phyloP scores from a whole-genome alignment of 805 yeast genomes.

The Candida quercuum region DNA sequence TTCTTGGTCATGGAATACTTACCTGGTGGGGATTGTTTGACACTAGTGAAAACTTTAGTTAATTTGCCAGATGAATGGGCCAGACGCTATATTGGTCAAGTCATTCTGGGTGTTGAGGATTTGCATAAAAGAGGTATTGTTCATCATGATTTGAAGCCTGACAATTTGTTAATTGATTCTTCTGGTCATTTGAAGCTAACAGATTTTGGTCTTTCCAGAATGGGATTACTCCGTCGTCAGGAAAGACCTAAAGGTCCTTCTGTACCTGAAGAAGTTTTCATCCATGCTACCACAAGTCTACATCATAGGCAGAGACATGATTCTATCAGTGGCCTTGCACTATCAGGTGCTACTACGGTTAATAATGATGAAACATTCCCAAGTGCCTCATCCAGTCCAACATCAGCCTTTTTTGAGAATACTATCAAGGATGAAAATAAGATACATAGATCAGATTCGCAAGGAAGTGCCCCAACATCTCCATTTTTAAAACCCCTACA shows the following conservation, averaged over 20 bases:
- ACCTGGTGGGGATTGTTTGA: conserved; percentile 94
- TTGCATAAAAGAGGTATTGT: conserved; percentile 85
- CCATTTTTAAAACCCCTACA: conserved; percentile 45
- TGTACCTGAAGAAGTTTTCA: conserved; percentile 19
- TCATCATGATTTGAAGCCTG: conserved; percentile 95
- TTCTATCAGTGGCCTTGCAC: conserved; percentile 17
- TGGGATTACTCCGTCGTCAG: conserved; percentile 85
- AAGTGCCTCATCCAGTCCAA: conserved; percentile 24
- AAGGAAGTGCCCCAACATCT: conserved; percentile 28
- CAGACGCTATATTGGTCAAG: conserved; percentile 80
- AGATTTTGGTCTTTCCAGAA: conserved; percentile 89
- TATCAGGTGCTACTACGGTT: conserved; percentile 7
- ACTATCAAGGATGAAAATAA: conserved; percentile 15
- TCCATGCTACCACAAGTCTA: conserved; percentile 11
- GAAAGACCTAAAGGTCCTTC: conserved; percentile 24
- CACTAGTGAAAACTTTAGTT: conserved; percentile 77
- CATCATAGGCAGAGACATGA: conserved; percentile 12
- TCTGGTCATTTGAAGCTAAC: conserved; percentile 89
- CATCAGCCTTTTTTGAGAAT: conserved; percentile 25
- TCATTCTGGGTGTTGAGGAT: conserved; percentile 84
- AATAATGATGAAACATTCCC: background rate
- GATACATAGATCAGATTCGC: conserved; percentile 14
- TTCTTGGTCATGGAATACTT: conserved; percentile 95
- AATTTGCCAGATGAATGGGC: conserved; percentile 85
- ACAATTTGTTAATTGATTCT: conserved; percentile 79